Conservation (phyloP, 306 rosid genomes). For the Castanea crenata region DNA sequence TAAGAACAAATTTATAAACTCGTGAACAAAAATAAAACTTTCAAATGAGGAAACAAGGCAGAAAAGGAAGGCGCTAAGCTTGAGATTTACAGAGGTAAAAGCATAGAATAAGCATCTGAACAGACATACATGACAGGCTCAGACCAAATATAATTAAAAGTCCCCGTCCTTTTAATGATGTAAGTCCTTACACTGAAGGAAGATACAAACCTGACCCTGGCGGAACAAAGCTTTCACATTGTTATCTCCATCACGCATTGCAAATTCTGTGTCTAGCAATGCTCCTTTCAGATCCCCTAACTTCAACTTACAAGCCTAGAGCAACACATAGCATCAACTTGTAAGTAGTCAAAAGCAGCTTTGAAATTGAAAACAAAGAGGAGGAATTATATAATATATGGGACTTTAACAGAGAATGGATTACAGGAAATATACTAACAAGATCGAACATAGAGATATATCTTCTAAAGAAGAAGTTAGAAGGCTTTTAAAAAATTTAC, state of each 20-base stretch:
- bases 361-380: not conserved
- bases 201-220: conserved; percentile 87
- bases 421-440: not conserved
- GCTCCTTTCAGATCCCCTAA: conserved; percentile 91
- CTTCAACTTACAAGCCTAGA: conserved; percentile 89
- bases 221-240: conserved; percentile 95
- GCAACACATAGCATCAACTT: conserved; percentile 1
- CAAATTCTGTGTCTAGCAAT: conserved; percentile 84
- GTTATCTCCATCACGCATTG: conserved; percentile 84
- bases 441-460: not conserved
- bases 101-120: not conserved
- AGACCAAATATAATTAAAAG: not conserved
- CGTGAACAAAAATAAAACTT: not conserved
- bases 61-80: not conserved
- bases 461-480: not conserved
- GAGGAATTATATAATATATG: not conserved
- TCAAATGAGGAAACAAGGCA: not conserved
- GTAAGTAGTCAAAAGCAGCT: not conserved
- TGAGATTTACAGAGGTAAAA: not conserved
- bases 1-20: not conserved
- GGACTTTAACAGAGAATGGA: not conserved
- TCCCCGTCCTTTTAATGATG: not conserved
- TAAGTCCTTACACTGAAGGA: conserved; percentile 1
- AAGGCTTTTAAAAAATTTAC: no score
- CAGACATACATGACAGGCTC: not conserved